A percentile compares a stretch with the other conserved stretches of the same genome.
Conservation (phyloP, 306 rosid genomes). For the Quercus variabilis region DNA sequence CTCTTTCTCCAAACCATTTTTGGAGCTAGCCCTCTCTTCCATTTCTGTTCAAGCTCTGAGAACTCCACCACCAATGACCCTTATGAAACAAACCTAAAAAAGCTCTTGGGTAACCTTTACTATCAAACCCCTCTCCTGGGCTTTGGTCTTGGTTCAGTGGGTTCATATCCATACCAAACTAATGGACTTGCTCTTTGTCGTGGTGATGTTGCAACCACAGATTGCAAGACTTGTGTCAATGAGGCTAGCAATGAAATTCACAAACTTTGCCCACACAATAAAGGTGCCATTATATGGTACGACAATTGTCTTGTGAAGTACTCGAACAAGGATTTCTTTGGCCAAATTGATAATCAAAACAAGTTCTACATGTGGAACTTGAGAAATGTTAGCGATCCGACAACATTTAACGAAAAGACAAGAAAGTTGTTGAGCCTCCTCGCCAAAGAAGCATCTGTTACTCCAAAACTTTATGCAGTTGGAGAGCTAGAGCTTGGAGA, state of each 20-base stretch:
- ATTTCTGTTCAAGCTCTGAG: neutral
- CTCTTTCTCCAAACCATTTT: neutral
- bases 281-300: neutral
- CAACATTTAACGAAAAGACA: neutral
- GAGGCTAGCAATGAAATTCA: neutral
- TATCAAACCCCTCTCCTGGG: neutral
- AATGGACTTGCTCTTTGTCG: neutral
- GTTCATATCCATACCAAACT: neutral
- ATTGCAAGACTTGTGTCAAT: neutral
- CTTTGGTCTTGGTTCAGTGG: neutral
- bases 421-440: neutral
- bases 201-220: neutral
- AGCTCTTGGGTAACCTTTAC: neutral
- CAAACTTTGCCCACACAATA: neutral
- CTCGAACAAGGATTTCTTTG: neutral
- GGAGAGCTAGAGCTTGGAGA: neutral
- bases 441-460: neutral
- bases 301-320: neutral
- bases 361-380: neutral
- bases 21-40: neutral
- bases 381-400: neutral
- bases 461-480: neutral
- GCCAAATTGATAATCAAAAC: neutral
- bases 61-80: constrained; percentile 4
- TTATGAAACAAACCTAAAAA: neutral